Percentiles rank a stretch among this genome's conserved stretches.
Conservation (phyloP, 768 basidiomycete species). For the Agaricus sinodeliciosus region DNA sequence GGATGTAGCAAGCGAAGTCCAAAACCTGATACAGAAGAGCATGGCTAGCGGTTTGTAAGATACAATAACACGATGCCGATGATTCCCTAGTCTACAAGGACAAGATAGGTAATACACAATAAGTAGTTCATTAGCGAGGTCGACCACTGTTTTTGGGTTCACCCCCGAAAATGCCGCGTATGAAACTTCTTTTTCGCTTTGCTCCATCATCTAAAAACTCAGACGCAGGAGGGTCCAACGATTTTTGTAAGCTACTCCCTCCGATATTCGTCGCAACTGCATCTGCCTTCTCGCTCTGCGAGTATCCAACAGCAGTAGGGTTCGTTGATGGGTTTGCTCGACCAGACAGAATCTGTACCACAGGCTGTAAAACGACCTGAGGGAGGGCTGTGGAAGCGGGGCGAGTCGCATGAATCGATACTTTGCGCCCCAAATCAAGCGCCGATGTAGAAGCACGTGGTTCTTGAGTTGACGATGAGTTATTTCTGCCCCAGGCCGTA, state of each 20-base stretch:
- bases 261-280: not conserved
- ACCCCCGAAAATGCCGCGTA: slow-evolving; percentile 37
- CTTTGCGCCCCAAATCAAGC: not conserved
- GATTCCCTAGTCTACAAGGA: slow-evolving; percentile 16
- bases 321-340: not conserved
- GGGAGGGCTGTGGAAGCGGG: not conserved
- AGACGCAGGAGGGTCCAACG: slow-evolving; percentile 14
- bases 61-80: slow-evolving; percentile 16
- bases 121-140: slow-evolving; percentile 3
- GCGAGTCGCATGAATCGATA: not conserved
- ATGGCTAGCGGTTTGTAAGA: slow-evolving; percentile 20
- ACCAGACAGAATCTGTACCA: not conserved
- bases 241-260: slow-evolving; percentile 6
- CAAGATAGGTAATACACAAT: not conserved
- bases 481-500: slow-evolving; percentile 1
- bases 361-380: not conserved
- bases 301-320: not conserved
- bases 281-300: not conserved
- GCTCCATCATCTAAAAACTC: slow-evolving; percentile 32
- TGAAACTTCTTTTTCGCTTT: slow-evolving; percentile 34
- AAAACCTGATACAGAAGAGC: slow-evolving; percentile 45
- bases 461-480: not conserved
- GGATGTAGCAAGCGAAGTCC: slow-evolving; percentile 70
- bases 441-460: not conserved
- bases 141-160: slow-evolving; percentile 15